Evolutionary conservation across 108 stramenopile genomes (phyloP), one percentile per base, ranked within the genome.

Genomic region (Hondaea fermentalgiana): DNA sequence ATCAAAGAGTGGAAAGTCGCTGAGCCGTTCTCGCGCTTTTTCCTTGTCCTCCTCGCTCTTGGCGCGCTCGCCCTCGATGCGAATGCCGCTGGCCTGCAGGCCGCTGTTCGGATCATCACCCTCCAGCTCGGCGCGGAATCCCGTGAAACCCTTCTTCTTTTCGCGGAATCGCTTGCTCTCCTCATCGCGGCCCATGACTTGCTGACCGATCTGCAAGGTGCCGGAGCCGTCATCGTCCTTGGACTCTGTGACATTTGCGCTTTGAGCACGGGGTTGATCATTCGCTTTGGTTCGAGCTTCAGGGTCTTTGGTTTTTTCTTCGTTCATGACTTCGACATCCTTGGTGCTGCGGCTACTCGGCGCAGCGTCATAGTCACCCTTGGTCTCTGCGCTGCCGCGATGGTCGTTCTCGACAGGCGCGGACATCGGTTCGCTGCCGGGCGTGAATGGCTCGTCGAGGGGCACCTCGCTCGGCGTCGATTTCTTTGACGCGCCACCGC

Each of bases 141-240:
- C 76, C 6, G 76, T 53, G 23, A 83, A 83, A 2, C 76, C 76
- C 76, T 83, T 83, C 4, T 53, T 47, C 76, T 83, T 83, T 12
- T 83, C 76, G n/a, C 76, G 76, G 76, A 83, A 83, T 12, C 76
- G 76, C 76, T 83, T 83, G 49, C 45, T 53, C 76, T 83, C 76
- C 45, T 83, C 76, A 45, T 83, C 76, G n/a, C 76, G 76, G 16
- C 14, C 0, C 35, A 69, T 69, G 42, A 12, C 64, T 23, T 42
- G 25, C 25, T 69, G 25, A 0, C 64, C 64, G 42, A 69, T 42
- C 35, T 69, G 25, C 10, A 69, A 23, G 10, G 14, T 69, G 64
- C 42, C 64, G 64, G 21, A 23, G 42, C 64, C 42, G 10, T 69
- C 25, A 12, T 69, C 64, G 35, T 35, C 35, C 35, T 35, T 35